Base-by-base conservation (phyloP, 257 asterid species). In the Verbascum thapsus region DNA sequence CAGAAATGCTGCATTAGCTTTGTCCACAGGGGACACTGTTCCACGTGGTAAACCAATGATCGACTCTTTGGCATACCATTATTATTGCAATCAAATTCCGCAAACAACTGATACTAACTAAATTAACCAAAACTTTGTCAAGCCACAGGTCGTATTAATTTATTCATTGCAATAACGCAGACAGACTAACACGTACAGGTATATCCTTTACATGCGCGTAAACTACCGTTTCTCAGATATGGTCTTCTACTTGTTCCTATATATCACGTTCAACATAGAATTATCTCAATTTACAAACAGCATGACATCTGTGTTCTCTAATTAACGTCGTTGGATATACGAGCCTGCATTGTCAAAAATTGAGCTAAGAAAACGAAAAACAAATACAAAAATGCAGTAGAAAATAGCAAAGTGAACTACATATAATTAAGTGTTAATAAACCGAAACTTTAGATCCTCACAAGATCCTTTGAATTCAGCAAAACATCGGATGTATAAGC, bases 11-110 rank as follows among this genome's bases (percentile, higher is more conserved):
- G 43, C 32, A 35, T 11, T 12, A 8, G 32, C 44, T 58, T 52
- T n/a, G 30, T n/a, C 61, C 18, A 45, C 16, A 38, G 58, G 47
- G 15, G 58, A 38, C 34, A 52, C n/a, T 11, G 53, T 43, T 32
- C 53, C 70, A 71, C 63, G n/a, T n/a, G n/a, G 56, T 17, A 56
- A 49, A 58, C 48, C 63, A n/a, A 42, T 23, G 37, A 37, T 26
- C 8, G 18, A 20, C 39, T 57, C 50, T 35, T 18, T 19, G 58
- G 20, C 16, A 41, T 32, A 37, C 4, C 32, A 41, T 32, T 38
- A 64, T 32, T 11, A 37, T 7, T 41, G 12, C 20, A 40, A 30
- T 23, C 53, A 22, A 10, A 13, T 44, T 13, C 13, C 32, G 5
- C 3, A 5, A 16, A 17, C 32, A 42, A 42, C 34, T 3, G 20